Conservation (phyloP, 2,329 filamentous ascomycete genomes). For the Trichoderma polysporum region DNA sequence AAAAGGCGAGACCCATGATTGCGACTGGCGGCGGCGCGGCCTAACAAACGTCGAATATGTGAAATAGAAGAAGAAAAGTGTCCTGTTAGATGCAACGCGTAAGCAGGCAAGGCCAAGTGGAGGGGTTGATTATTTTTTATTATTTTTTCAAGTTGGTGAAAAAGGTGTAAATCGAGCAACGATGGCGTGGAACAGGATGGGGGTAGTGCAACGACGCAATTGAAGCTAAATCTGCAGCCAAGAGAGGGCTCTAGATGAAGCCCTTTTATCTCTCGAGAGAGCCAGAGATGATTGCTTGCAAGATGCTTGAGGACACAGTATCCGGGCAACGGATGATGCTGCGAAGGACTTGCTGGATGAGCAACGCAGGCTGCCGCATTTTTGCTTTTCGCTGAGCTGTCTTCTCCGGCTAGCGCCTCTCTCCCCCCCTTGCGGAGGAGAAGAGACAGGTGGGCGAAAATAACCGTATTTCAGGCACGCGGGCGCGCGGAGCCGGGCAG, state of each 20-base stretch:
- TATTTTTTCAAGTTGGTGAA: not conserved
- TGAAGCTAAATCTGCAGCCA: not conserved
- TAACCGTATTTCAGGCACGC: not conserved
- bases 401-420: slow-evolving; percentile 18
- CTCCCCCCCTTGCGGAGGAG: slow-evolving; percentile 13
- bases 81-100: slow-evolving; percentile 34
- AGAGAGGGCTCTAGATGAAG: slow-evolving; percentile 10
- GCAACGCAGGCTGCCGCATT: slow-evolving; percentile 22
- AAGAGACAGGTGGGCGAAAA: not conserved
- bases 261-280: slow-evolving; percentile 20
- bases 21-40: slow-evolving; percentile 47
- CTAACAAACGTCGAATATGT: slow-evolving; percentile 23
- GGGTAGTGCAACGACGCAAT: slow-evolving; percentile 15
- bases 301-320: slow-evolving; percentile 30
- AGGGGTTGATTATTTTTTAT: slow-evolving; percentile 24
- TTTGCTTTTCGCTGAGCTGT: slow-evolving; percentile 22
- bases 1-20: slow-evolving; percentile 97
- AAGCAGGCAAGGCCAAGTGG: slow-evolving; percentile 26
- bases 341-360: slow-evolving; percentile 1
- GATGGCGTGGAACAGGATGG: slow-evolving; percentile 19
- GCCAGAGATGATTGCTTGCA: slow-evolving; percentile 7
- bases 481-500: not conserved
- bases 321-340: slow-evolving; percentile 15
- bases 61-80: slow-evolving; percentile 25
- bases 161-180: slow-evolving; percentile 6